Percentiles rank a stretch among this genome's conserved stretches.
phyloP scores from a whole-genome alignment of 2,329 filamentous ascomycete species.

The Chaetomium strumarium region DNA sequence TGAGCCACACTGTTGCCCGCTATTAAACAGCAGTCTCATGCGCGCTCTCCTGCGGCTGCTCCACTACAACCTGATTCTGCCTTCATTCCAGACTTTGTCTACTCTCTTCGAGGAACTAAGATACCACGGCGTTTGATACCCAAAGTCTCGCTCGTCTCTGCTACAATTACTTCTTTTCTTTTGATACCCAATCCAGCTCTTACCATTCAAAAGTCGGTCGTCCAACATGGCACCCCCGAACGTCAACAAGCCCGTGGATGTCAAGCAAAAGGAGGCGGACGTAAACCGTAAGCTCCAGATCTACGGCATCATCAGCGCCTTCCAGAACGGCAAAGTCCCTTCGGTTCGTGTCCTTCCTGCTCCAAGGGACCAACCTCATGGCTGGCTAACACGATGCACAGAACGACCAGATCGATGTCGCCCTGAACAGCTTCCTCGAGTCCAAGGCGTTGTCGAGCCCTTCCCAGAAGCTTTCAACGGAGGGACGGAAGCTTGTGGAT shows the following conservation, averaged over 20 bases:
- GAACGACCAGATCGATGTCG: conserved; percentile 95
- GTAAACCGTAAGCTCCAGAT: conserved; percentile 92
- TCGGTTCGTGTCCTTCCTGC: conserved; percentile 53
- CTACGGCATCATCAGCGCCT: conserved; percentile 83
- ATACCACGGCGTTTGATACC: conserved; percentile 2
- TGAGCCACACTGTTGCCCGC: background rate
- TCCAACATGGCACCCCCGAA: conserved; percentile 24
- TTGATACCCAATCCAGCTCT: background rate
- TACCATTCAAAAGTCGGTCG: background rate
- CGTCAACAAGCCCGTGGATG: conserved; percentile 70
- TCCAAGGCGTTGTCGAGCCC: conserved; percentile 66
- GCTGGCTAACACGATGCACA: conserved; percentile 30
- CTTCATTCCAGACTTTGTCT: background rate
- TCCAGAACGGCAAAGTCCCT: conserved; percentile 82
- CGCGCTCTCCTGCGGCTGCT: background rate
- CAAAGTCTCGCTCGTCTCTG: background rate
- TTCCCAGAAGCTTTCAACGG: conserved; percentile 69
- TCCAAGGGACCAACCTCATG: background rate
- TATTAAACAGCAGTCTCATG: conserved; percentile 1
- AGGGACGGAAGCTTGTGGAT: conserved; percentile 71
- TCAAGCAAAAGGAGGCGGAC: conserved; percentile 73
- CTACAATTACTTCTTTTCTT: background rate
- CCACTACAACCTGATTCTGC: background rate
- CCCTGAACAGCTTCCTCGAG: conserved; percentile 78
- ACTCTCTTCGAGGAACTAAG: background rate